Base-by-base conservation (phyloP, 306 rosid genomes). In the Lathyrus aphaca region DNA sequence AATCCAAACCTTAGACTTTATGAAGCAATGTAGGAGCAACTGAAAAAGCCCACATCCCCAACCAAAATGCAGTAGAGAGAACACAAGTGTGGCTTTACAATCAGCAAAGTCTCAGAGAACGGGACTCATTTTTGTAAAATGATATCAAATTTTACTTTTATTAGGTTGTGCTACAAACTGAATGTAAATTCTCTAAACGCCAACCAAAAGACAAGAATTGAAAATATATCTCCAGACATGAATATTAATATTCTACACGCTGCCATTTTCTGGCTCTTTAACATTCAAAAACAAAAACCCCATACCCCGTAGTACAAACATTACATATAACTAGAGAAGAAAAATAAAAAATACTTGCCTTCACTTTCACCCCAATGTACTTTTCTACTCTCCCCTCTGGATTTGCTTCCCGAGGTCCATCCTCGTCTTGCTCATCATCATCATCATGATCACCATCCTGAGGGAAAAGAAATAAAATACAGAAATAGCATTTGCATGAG, bases 291-390 rank as follows among this genome's bases (percentile, higher is more conserved):
- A 27, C 48, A 73, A 62, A 62, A 35, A 61, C 6, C 27, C 15
- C 60, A 51, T 69, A 51, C 40, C 2, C 40, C 16, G 21, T 8
- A 8, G 74, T 29, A 74, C 10, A 73, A 29, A 60, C 60, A 29
- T 46, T 42, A 27, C 25, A 64, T 50, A 37, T n/a, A 77, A 45
- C 21, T 5, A 48, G 5, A 71, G 72, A 46, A 61, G 37, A 67
- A 55, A 56, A 42, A 18, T 73, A 37, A 75, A 74, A 73, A 81
- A 72, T 85, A 69, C 80, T 74, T 84, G 64, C 99, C 99, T 94
- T 94, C 77, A 94, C 99, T 94, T 91, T 88, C 77, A 91, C 99
- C 55, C 99, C 99, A 67, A 94, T 86, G 83, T 94, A 94, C 81
- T 94, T 94, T 78, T 94, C 97, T 3, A 87, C 96, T 81, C 97